Conservation (phyloP, 2,329 filamentous ascomycete genomes). For the Acrocalymma vagum region DNA sequence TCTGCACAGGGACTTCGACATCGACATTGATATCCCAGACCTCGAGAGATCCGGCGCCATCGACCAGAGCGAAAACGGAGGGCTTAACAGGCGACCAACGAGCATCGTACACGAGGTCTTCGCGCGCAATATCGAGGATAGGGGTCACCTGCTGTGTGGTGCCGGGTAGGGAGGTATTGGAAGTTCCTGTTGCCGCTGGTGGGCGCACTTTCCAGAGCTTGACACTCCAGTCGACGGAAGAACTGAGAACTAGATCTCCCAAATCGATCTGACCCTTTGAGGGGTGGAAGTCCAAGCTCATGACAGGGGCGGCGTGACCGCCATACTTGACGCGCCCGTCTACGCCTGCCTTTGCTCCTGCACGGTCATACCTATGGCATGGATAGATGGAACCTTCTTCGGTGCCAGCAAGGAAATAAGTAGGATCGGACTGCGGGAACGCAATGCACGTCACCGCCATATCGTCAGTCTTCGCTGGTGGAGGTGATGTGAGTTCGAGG, state of each 20-base stretch:
- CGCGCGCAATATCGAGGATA: conserved; percentile 87
- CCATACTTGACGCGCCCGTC: conserved; percentile 88
- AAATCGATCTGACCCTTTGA: conserved; percentile 91
- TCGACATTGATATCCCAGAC: conserved; percentile 95
- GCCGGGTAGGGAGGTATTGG: conserved; percentile 50
- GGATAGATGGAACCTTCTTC: conserved; percentile 97
- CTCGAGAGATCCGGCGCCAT: conserved; percentile 90
- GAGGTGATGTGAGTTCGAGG: conserved; percentile 84
- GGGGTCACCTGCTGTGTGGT: conserved; percentile 68
- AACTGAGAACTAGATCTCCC: conserved; percentile 90
- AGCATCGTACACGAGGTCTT: conserved; percentile 96
- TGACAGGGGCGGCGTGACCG: conserved; percentile 92
- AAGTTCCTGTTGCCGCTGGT: conserved; percentile 70
- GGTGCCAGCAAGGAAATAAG: conserved; percentile 95
- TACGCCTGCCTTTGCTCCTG: conserved; percentile 94
- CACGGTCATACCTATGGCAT: conserved; percentile 95
- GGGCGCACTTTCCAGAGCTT: conserved; percentile 95
- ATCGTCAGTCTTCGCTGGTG: conserved; percentile 85
- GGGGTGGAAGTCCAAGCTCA: conserved; percentile 96
- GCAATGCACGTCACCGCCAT: conserved; percentile 93
- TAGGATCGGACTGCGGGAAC: conserved; percentile 94
- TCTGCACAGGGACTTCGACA: conserved; percentile 88
- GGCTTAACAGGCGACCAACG: conserved; percentile 95
- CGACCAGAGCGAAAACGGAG: conserved; percentile 92
- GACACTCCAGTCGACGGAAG: conserved; percentile 94